Evolutionary conservation across 345 rosid species (phyloP).

Genomic region (Noccaea bulbosa): DNA sequence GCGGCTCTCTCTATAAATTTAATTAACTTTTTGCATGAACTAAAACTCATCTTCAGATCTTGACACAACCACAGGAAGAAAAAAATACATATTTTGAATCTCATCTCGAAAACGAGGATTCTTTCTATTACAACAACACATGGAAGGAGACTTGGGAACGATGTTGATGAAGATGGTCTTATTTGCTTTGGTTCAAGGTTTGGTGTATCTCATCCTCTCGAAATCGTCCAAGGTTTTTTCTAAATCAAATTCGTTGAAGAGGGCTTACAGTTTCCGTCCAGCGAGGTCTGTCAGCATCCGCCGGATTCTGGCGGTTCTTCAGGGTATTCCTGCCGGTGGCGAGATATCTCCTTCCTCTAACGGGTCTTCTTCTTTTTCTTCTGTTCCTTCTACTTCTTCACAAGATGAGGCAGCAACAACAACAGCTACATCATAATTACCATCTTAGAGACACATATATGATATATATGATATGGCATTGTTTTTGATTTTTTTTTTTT

Average conservation of each 20-base stretch:
- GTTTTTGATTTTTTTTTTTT: too few relatives aligned
- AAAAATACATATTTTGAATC: not conserved
- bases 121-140: conserved; percentile 25
- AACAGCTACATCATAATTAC: conserved; percentile 6
- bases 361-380: conserved; percentile 15
- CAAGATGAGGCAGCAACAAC: conserved; percentile 26
- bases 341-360: conserved; percentile 49
- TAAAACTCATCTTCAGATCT: conserved; percentile 23
- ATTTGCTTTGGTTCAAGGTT: conserved; percentile 57
- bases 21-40: not conserved
- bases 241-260: conserved; percentile 33
- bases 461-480: too few relatives aligned
- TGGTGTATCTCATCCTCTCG: conserved; percentile 64
- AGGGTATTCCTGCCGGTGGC: conserved; percentile 49
- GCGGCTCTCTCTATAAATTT: conserved; percentile 28
- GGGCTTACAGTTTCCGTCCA: conserved; percentile 53
- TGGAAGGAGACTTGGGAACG: conserved; percentile 50
- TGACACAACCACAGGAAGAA: not conserved
- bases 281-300: conserved; percentile 63
- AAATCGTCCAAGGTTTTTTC: conserved; percentile 68
- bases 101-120: conserved; percentile 12
- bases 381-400: conserved; percentile 1
- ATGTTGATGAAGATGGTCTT: conserved; percentile 53
- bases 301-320: conserved; percentile 51
- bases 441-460: conserved; percentile 22